These are phyloP conservation scores for Zygosaccharomyces gambellarensis DNA, from an alignment of 805 yeast genomes.

Conservation along the genomic window DNA sequence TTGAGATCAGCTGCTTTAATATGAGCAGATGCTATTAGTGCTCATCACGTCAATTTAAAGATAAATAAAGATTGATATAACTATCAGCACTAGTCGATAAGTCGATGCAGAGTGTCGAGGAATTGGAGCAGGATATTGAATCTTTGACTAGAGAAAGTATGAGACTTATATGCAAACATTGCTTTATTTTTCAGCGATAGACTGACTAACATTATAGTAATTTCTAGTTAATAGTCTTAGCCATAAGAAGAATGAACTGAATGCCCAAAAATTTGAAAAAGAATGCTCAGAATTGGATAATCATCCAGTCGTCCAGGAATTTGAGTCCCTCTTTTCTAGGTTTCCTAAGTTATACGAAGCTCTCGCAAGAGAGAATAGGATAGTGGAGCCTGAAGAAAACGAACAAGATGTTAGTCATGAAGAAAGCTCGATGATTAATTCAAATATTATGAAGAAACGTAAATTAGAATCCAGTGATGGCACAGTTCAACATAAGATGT, in stretches of 20 bases:
- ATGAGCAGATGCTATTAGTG: background rate
- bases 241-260: conserved; percentile 13
- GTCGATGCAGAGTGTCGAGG: conserved; percentile 27
- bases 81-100: background rate
- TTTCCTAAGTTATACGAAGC: conserved; percentile 24
- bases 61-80: too few relatives aligned
- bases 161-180: conserved; percentile 4
- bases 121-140: conserved; percentile 35
- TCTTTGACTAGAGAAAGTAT: conserved; percentile 35
- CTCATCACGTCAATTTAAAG: background rate
- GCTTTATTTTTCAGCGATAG: background rate
- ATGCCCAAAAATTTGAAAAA: conserved; percentile 6
- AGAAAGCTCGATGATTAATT: background rate
- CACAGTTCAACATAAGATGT: conserved; percentile 21
- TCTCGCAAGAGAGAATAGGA: conserved; percentile 3
- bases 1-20: conserved; percentile 1
- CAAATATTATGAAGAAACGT: background rate
- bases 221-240: conserved; percentile 16
- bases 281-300: conserved; percentile 4
- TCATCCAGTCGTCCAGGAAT: conserved; percentile 18
- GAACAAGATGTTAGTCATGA: background rate
- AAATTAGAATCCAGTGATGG: background rate
- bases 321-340: conserved; percentile 18
- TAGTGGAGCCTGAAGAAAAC: background rate
- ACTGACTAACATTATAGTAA: background rate